Percentiles rank a stretch among this genome's conserved stretches.
Conservation (phyloP, 805 yeast genomes). For the Zygosaccharomyces gambellarensis region DNA sequence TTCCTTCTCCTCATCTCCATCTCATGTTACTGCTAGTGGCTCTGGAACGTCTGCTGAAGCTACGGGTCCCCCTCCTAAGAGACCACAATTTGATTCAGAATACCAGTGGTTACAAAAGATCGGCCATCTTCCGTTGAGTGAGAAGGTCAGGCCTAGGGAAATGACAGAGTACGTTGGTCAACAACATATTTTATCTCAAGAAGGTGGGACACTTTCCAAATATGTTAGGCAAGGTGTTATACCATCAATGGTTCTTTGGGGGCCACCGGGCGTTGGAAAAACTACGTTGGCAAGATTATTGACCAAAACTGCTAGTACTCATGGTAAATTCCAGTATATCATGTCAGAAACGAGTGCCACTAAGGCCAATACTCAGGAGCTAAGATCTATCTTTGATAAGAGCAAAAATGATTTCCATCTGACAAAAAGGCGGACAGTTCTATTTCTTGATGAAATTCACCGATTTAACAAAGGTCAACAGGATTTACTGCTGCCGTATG, state of each 20-base stretch:
- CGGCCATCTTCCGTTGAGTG: conserved; percentile 55
- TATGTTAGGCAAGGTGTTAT: conserved; percentile 56
- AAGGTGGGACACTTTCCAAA: conserved; percentile 58
- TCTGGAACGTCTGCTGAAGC: not conserved
- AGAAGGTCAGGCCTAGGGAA: conserved; percentile 70
- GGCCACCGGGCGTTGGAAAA: conserved; percentile 92
- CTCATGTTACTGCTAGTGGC: not conserved
- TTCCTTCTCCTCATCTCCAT: not conserved
- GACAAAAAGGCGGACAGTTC: conserved; percentile 53
- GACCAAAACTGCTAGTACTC: conserved; percentile 26
- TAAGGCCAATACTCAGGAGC: conserved; percentile 49
- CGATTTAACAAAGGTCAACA: conserved; percentile 83
- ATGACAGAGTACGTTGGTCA: conserved; percentile 82
- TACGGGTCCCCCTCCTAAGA: not conserved
- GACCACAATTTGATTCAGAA: conserved; percentile 18
- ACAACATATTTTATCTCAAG: conserved; percentile 59
- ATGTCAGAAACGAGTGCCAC: conserved; percentile 87
- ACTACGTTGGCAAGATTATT: conserved; percentile 73
- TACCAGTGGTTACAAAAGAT: conserved; percentile 26
- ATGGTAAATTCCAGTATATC: conserved; percentile 30
- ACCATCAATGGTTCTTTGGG: conserved; percentile 89
- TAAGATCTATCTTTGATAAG: conserved; percentile 53
- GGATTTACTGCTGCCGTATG: conserved; percentile 75
- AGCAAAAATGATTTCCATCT: conserved; percentile 35
- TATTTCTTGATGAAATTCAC: conserved; percentile 92